Evolutionary conservation across 768 basidiomycete genomes (phyloP).

Genomic region (Boletus huronensis): DNA sequence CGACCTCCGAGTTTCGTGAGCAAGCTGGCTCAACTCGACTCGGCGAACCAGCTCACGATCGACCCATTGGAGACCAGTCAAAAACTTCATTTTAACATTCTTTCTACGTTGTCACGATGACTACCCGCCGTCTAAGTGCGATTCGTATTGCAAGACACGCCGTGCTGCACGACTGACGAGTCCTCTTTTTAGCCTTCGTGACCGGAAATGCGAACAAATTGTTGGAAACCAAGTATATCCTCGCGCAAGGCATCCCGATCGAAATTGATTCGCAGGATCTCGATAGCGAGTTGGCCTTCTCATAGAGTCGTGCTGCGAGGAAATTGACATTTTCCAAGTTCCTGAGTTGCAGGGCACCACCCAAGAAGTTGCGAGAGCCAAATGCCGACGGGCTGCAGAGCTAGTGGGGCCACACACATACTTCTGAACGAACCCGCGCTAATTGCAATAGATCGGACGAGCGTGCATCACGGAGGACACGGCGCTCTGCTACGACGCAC

Average conservation of each 20-base stretch:
- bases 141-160: not conserved
- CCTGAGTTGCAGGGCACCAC: constrained; percentile 95
- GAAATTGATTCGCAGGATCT: constrained; percentile 75
- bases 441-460: constrained; percentile 39
- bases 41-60: not conserved
- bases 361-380: constrained; percentile 82
- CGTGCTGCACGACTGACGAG: constrained; percentile 7
- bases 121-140: constrained; percentile 25
- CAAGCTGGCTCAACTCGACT: not conserved
- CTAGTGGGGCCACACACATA: constrained; percentile 47
- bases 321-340: constrained; percentile 44
- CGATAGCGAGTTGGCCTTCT: constrained; percentile 56
- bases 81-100: not conserved
- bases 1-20: not conserved
- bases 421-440: not conserved
- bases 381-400: constrained; percentile 83
- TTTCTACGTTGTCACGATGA: constrained; percentile 14
- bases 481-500: constrained; percentile 84
- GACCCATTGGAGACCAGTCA: not conserved
- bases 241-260: constrained; percentile 62
- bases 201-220: constrained; percentile 95
- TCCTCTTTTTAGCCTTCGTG: constrained; percentile 71
- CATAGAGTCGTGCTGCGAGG: not conserved
- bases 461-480: constrained; percentile 89
- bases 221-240: constrained; percentile 80